Conservation (phyloP, 305 asterid genomes). For the Salvia sclarea region DNA sequence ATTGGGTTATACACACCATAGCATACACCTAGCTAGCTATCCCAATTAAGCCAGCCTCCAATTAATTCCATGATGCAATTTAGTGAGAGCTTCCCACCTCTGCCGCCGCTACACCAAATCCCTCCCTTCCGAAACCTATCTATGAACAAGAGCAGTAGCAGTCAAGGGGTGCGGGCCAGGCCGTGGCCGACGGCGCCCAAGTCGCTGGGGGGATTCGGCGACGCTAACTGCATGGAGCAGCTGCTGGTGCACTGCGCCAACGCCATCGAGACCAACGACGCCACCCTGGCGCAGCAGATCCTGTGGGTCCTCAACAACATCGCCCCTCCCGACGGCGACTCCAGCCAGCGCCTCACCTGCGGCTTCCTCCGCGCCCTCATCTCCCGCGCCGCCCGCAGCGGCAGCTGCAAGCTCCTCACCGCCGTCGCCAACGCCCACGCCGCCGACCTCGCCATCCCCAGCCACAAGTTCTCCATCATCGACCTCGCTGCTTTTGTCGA, state of each 20-base stretch:
- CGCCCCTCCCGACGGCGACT: constrained; percentile 93
- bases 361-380: constrained; percentile 89
- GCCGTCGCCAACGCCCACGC: constrained; percentile 53
- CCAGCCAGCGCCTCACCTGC: constrained; percentile 80
- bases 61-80: constrained; percentile 74
- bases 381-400: constrained; percentile 67
- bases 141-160: constrained; percentile 39
- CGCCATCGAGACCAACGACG: constrained; percentile 81
- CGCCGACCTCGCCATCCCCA: constrained; percentile 32
- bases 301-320: constrained; percentile 94
- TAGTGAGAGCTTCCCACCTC: constrained; percentile 50
- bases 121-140: constrained; percentile 37
- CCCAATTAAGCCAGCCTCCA: too few relatives aligned
- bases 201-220: constrained; percentile 49
- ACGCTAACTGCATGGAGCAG: constrained; percentile 90
- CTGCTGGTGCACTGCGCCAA: constrained; percentile 81
- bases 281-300: constrained; percentile 87
- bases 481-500: constrained; percentile 87
- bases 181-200: constrained; percentile 62
- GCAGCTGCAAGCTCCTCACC: constrained; percentile 63
- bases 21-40: too few relatives aligned
- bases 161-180: constrained; percentile 38
- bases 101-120: constrained; percentile 41
- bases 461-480: constrained; percentile 68
- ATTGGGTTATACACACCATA: too few relatives aligned